A percentile compares a stretch with the other conserved stretches of the same genome.
phyloP scores from a whole-genome alignment of 2,329 filamentous ascomycete genomes.

The Claviceps maximensis region DNA sequence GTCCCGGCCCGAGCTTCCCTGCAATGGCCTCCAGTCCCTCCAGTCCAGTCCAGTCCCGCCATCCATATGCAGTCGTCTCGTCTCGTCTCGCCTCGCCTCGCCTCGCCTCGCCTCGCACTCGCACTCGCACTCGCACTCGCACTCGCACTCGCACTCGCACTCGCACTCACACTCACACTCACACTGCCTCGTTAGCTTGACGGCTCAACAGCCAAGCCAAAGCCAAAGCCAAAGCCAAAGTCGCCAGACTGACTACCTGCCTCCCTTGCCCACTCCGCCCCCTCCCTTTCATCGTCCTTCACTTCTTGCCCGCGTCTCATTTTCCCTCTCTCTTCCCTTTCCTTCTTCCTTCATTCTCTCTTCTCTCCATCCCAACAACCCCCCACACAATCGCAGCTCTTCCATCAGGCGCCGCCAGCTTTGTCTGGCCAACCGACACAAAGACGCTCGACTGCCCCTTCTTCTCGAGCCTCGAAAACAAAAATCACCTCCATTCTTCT shows the following conservation, averaged over 20 bases:
- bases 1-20: neutral
- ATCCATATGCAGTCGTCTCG: too few species aligned
- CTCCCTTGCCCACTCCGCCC: neutral
- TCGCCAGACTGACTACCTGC: too few species aligned
- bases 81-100: too few species aligned
- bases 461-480: neutral
- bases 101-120: too few species aligned
- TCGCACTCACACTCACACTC: too few species aligned
- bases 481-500: neutral
- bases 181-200: neutral
- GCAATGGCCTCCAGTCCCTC: too few species aligned
- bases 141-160: too few species aligned
- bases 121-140: too few species aligned
- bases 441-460: neutral
- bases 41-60: too few species aligned
- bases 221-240: neutral
- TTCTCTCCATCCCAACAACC: slow-evolving; percentile 3
- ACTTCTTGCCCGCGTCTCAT: neutral
- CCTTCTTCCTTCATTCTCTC: neutral
- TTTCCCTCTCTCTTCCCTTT: slow-evolving; percentile 6
- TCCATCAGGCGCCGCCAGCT: slow-evolving; percentile 2
- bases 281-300: slow-evolving; percentile 3
- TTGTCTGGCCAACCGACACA: slow-evolving; percentile 2
- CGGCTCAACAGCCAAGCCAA: neutral
- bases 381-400: slow-evolving; percentile 5